Evolutionary conservation across 2,329 filamentous ascomycete genomes (phyloP).

Genomic region (Talaromyces marneffei): DNA sequence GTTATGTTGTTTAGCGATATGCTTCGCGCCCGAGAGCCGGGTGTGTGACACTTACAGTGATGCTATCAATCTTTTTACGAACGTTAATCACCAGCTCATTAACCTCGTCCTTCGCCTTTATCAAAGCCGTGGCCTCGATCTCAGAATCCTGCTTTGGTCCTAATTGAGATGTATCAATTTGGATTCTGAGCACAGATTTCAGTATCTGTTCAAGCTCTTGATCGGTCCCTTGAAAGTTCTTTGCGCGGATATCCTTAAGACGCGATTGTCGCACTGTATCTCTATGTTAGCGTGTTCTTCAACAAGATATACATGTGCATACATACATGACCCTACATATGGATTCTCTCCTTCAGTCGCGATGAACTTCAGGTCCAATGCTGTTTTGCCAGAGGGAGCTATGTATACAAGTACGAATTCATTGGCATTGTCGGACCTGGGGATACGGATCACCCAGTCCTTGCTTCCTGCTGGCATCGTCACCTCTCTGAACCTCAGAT

Average conservation of each 20-base stretch:
- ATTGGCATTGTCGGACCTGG: slow-evolving; percentile 39
- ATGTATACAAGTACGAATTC: slow-evolving; percentile 49
- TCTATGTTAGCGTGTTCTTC: neutral
- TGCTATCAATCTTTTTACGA: slow-evolving; percentile 43
- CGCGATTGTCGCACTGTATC: slow-evolving; percentile 32
- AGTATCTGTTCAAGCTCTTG: slow-evolving; percentile 39
- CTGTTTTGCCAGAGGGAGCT: slow-evolving; percentile 27
- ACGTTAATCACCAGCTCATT: slow-evolving; percentile 37
- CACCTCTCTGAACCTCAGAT: neutral
- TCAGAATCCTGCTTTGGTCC: slow-evolving; percentile 17
- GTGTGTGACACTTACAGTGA: slow-evolving; percentile 36
- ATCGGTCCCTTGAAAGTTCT: slow-evolving; percentile 39
- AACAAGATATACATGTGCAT: neutral
- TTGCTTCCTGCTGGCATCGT: slow-evolving; percentile 10
- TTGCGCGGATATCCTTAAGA: slow-evolving; percentile 35
- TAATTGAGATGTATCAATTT: slow-evolving; percentile 14
- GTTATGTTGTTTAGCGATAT: slow-evolving; percentile 17
- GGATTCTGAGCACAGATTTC: slow-evolving; percentile 29
- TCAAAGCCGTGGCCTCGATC: slow-evolving; percentile 29
- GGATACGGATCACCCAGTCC: slow-evolving; percentile 45
- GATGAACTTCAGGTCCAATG: slow-evolving; percentile 50
- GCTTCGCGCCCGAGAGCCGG: slow-evolving; percentile 4
- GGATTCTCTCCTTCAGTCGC: slow-evolving; percentile 55
- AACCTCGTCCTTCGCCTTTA: slow-evolving; percentile 21
- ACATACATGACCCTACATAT: slow-evolving; percentile 45